These are phyloP conservation scores for Globisporangium paroecandrum DNA, from an alignment of 352 stramenopile species.

Conservation along the genomic window DNA sequence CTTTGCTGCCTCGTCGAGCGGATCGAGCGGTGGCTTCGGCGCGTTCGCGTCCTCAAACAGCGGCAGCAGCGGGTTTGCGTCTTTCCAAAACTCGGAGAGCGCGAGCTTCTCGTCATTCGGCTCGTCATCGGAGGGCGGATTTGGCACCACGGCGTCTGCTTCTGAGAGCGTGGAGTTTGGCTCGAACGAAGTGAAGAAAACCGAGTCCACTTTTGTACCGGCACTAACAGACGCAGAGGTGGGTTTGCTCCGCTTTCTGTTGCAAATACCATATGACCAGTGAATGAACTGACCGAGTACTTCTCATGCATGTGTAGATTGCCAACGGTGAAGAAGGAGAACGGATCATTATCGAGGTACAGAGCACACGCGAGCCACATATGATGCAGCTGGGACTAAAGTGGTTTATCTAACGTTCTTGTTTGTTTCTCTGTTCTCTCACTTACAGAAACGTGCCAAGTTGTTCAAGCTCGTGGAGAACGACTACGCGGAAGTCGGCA, in stretches of 20 bases:
- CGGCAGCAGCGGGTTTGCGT: slow-evolving; percentile 47
- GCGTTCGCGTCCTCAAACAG: slow-evolving; percentile 14
- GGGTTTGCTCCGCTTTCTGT: neutral
- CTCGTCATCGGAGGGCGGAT: slow-evolving; percentile 33
- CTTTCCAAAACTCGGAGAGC: slow-evolving; percentile 39
- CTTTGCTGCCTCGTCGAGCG: slow-evolving; percentile 34
- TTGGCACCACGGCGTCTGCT: slow-evolving; percentile 34
- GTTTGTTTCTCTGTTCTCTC: neutral
- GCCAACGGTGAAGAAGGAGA: slow-evolving; percentile 76
- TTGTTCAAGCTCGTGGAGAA: slow-evolving; percentile 75
- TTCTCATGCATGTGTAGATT: slow-evolving; percentile 11
- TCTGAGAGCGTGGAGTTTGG: slow-evolving; percentile 50
- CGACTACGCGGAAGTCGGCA: slow-evolving; percentile 73
- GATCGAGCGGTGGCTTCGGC: slow-evolving; percentile 29
- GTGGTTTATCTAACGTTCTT: neutral
- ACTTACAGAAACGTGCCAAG: slow-evolving; percentile 65
- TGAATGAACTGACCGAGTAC: neutral
- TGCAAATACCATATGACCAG: neutral
- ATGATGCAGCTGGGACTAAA: neutral
- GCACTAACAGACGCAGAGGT: slow-evolving; percentile 71
- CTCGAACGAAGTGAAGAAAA: slow-evolving; percentile 39
- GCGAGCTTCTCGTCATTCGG: slow-evolving; percentile 63
- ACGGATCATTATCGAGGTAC: slow-evolving; percentile 64
- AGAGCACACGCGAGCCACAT: neutral
- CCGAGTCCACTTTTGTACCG: slow-evolving; percentile 39